Conservation (phyloP, 2,329 filamentous ascomycete species). For the Hypoxylon sp. region DNA sequence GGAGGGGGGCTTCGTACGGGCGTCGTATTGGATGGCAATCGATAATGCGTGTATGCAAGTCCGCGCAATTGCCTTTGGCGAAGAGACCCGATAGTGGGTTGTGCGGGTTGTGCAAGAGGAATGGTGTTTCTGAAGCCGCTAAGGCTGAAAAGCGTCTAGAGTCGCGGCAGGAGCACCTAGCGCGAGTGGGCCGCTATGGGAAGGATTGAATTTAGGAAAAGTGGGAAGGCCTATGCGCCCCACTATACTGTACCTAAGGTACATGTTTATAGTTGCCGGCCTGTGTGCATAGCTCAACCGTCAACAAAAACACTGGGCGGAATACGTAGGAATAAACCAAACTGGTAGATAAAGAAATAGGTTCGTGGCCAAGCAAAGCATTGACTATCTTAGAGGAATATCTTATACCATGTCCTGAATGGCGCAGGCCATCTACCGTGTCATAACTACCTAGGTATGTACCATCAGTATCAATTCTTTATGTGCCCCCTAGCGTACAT, state of each 20-base stretch:
- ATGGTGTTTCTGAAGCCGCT: conserved; percentile 38
- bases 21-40: background rate
- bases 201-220: conserved; percentile 14
- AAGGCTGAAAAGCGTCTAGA: conserved; percentile 46
- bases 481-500: too few relatives aligned
- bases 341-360: too few relatives aligned
- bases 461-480: too few relatives aligned
- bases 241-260: conserved; percentile 7
- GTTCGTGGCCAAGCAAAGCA: too few relatives aligned
- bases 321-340: background rate
- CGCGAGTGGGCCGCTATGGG: conserved; percentile 14
- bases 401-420: too few relatives aligned
- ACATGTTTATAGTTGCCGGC: background rate
- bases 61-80: conserved; percentile 17
- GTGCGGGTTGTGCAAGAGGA: conserved; percentile 15
- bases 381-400: too few relatives aligned
- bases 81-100: background rate
- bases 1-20: conserved; percentile 18
- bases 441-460: background rate
- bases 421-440: too few relatives aligned
- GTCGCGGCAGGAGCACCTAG: conserved; percentile 29
- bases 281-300: background rate
- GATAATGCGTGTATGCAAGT: background rate
- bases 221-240: conserved; percentile 10
- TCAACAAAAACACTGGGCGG: background rate